These are phyloP conservation scores for Apiotrichum domesticum DNA, from an alignment of 1,284 basidiomycete genomes.

Conservation along the genomic window DNA sequence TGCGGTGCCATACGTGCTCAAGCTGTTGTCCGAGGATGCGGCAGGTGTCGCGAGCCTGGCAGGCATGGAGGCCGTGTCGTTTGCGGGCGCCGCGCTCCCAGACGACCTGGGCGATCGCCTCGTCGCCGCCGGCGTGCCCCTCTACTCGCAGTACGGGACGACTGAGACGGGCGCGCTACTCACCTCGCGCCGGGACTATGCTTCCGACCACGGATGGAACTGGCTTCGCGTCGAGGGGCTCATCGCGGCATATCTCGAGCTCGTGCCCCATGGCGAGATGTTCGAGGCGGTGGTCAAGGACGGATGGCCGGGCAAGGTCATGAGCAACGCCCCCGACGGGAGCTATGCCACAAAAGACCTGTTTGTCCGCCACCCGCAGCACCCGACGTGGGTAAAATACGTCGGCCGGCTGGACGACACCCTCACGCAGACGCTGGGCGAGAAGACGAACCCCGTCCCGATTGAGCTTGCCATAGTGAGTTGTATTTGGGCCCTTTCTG, in stretches of 20 bases:
- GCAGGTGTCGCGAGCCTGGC: constrained; percentile 51
- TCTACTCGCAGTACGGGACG: constrained; percentile 56
- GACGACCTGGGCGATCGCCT: constrained; percentile 56
- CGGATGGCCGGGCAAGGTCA: constrained; percentile 55
- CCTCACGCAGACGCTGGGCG: constrained; percentile 48
- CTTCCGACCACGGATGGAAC: constrained; percentile 57
- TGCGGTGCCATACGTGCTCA: constrained; percentile 50
- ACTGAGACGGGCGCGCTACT: constrained; percentile 45
- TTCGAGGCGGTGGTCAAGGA: constrained; percentile 56
- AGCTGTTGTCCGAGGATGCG: constrained; percentile 53
- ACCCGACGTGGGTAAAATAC: constrained; percentile 52
- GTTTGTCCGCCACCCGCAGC: constrained; percentile 51
- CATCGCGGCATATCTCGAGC: constrained; percentile 49
- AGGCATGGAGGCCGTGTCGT: constrained; percentile 53
- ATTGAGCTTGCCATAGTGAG: constrained; percentile 44
- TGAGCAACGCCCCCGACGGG: constrained; percentile 56
- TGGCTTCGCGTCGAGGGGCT: constrained; percentile 51
- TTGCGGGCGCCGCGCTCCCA: constrained; percentile 43
- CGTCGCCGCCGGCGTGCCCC: constrained; percentile 52
- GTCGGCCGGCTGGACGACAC: constrained; percentile 60
- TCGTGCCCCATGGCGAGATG: constrained; percentile 51
- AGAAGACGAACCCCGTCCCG: constrained; percentile 56
- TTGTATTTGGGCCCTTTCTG: neutral
- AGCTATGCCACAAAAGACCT: constrained; percentile 59
- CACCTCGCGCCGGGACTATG: constrained; percentile 52